Percentiles rank a stretch among this genome's conserved stretches.
Conservation (phyloP, 768 basidiomycete species). For the Trametes elegans region DNA sequence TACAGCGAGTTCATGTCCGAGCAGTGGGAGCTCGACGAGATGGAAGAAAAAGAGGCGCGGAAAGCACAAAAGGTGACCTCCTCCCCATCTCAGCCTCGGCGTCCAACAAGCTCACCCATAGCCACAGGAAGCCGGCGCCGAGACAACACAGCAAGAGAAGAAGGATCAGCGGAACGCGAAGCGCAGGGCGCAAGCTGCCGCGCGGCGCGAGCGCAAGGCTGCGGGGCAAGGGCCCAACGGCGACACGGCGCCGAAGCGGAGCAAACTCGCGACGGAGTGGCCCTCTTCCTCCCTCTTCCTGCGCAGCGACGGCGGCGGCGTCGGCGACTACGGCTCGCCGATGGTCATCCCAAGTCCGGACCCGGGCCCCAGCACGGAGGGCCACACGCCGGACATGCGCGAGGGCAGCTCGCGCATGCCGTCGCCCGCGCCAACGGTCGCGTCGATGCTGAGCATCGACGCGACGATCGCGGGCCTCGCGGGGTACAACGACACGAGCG, state of each 20-base stretch:
- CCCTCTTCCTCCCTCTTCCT: background rate
- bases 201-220: constrained; percentile 38
- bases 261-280: constrained; percentile 9
- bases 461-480: constrained; percentile 31
- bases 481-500: constrained; percentile 39
- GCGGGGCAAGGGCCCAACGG: constrained; percentile 41
- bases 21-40: constrained; percentile 73
- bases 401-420: constrained; percentile 33
- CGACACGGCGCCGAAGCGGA: constrained; percentile 21
- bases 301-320: background rate
- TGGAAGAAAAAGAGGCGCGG: constrained; percentile 68
- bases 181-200: constrained; percentile 25
- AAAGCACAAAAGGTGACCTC: constrained; percentile 27
- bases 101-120: background rate
- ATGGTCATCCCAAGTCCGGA: constrained; percentile 7
- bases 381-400: constrained; percentile 9
- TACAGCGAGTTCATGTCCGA: constrained; percentile 85
- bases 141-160: constrained; percentile 15
- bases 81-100: background rate
- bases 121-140: background rate
- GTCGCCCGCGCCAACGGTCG: constrained; percentile 51
- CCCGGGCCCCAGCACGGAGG: background rate
- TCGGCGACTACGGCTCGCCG: constrained; percentile 13
- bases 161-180: constrained; percentile 24
- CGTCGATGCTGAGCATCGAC: constrained; percentile 52